Base-by-base conservation (phyloP, 2,329 filamentous ascomycete genomes). In the Penicillium occitanis region DNA sequence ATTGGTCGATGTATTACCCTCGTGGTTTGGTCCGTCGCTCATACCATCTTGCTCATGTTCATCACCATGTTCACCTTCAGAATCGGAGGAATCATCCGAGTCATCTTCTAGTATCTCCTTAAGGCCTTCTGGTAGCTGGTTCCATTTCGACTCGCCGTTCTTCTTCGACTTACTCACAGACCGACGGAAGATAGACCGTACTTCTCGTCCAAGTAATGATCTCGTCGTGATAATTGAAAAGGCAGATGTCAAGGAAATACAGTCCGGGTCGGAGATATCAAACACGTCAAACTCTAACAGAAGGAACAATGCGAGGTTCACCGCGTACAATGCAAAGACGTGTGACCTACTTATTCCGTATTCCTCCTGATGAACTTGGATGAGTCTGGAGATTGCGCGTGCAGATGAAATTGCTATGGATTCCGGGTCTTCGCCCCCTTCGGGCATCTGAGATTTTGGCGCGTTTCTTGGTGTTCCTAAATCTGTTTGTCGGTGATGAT, bases 111-210 rank as follows among this genome's bases (percentile, higher is more conserved):
- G 70, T n/a, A 78, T 67, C 40, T 78, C 77, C 65, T 75, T 71
- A 60, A 78, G 60, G 0, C 76, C 77, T 40, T 74, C 69, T 4
- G 66, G 66, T 7, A 67, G 19, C 55, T 60, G 50, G 1, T 64
- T 57, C 61, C 57, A 67, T 8, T 51, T 63, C n/a, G 59, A 63
- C 25, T 30, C 61, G 11, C 65, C 19, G 7, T 55, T 48, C 17
- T 53, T n/a, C 3, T 61, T 44, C 57, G 19, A 30, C 14, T 60
- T 61, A 0, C 72, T 70, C 1, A 77, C 72, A 2, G 71, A 74
- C 51, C 76, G 75, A 3, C 75, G 72, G 61, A 79, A 79, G 2
- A 79, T 71, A 68, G 77, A 72, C 35, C 77, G 78, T 7, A 79
- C 64, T 55, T 74, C 76, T 7, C 73, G 68, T 0, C 77, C 77